Conservation (phyloP, 116 monocot genomes). For the Papilionanthe hybrid region DNA sequence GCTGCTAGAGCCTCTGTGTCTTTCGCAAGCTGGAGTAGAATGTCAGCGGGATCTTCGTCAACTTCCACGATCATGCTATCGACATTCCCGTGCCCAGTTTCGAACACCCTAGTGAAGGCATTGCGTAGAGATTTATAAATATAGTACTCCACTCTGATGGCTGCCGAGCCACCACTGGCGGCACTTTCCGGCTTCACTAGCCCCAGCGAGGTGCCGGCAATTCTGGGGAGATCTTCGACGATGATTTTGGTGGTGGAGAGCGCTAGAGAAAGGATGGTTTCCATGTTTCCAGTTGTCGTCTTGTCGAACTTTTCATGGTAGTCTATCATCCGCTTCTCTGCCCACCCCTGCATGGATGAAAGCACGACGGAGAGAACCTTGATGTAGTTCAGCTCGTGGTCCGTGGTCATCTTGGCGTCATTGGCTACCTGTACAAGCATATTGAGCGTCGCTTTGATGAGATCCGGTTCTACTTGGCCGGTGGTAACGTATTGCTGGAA, state of each 20-base stretch:
- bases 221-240: slow-evolving; percentile 33
- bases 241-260: slow-evolving; percentile 55
- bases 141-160: slow-evolving; percentile 51
- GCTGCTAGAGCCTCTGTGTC: slow-evolving; percentile 57
- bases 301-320: slow-evolving; percentile 66
- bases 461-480: slow-evolving; percentile 66
- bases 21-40: slow-evolving; percentile 48
- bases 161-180: slow-evolving; percentile 18
- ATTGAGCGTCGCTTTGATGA: slow-evolving; percentile 47
- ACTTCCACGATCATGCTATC: slow-evolving; percentile 30
- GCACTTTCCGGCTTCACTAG: slow-evolving; percentile 7
- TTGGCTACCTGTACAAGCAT: slow-evolving; percentile 60
- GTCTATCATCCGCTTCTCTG: slow-evolving; percentile 70
- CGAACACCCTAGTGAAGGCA: slow-evolving; percentile 70
- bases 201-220: slow-evolving; percentile 1
- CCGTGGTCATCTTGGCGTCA: slow-evolving; percentile 46
- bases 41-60: slow-evolving; percentile 32
- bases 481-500: slow-evolving; percentile 86
- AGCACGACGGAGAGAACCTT: slow-evolving; percentile 46
- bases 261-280: slow-evolving; percentile 56
- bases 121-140: slow-evolving; percentile 67
- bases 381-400: slow-evolving; percentile 44
- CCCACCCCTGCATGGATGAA: slow-evolving; percentile 73
- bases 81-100: slow-evolving; percentile 26
- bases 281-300: slow-evolving; percentile 45